Conservation (phyloP, 169 alveolate species). For the Cyclospora cayetanensis region DNA sequence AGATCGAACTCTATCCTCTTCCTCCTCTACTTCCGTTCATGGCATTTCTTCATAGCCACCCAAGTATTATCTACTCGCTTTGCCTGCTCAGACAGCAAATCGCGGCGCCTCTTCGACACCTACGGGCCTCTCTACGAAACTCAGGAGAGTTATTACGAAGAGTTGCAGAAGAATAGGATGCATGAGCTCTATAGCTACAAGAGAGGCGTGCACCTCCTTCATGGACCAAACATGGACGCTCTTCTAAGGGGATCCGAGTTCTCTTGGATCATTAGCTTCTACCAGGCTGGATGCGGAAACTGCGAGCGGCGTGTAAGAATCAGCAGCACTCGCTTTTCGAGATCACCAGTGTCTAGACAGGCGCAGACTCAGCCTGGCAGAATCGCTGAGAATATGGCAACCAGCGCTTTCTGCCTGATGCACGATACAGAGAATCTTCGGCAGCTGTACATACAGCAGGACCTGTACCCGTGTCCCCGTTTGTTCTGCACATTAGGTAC, state of each 20-base stretch:
- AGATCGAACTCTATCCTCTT: no score
- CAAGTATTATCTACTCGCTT: no score
- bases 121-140: neutral
- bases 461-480: no score
- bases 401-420: no score
- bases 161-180: neutral
- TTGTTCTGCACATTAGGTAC: neutral
- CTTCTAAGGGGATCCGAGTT: neutral
- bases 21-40: no score
- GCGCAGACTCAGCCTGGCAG: no score
- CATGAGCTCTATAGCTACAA: slow-evolving; percentile 19
- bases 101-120: slow-evolving; percentile 39
- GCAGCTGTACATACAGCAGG: no score
- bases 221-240: neutral
- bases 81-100: neutral
- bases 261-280: slow-evolving; percentile 33
- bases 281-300: slow-evolving; percentile 48
- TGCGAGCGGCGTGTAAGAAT: slow-evolving; percentile 43
- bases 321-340: no score
- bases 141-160: slow-evolving; percentile 14
- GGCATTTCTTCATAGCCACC: no score
- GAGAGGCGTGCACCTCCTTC: slow-evolving; percentile 16
- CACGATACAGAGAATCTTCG: no score
- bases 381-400: no score
- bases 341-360: no score